Conservation (phyloP, 805 yeast species). For the Ogataea dorogensis region DNA sequence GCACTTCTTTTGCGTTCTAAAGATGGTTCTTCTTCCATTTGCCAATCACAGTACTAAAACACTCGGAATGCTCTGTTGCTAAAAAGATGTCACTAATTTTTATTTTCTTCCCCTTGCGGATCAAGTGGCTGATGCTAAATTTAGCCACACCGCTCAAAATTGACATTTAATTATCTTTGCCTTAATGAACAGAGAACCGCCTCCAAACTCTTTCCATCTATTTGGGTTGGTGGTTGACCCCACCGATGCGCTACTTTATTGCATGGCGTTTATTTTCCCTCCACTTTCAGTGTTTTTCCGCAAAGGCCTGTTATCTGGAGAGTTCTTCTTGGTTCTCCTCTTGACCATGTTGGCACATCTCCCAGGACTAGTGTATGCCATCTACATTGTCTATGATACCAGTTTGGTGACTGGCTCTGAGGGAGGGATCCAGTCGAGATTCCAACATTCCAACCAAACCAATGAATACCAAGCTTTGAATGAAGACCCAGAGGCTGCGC, state of each 20-base stretch:
- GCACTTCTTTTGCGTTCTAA: not conserved
- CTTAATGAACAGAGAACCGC: slow-evolving; percentile 12
- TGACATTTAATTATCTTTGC: not conserved
- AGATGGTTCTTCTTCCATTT: slow-evolving; percentile 2
- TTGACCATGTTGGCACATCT: slow-evolving; percentile 48
- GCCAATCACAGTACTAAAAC: not conserved
- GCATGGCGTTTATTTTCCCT: slow-evolving; percentile 64
- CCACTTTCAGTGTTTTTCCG: slow-evolving; percentile 72
- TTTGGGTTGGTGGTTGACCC: slow-evolving; percentile 22
- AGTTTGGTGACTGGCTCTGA: slow-evolving; percentile 27
- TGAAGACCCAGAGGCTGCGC: slow-evolving; percentile 10
- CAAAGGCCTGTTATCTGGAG: slow-evolving; percentile 57
- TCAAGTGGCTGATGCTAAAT: slow-evolving; percentile 1
- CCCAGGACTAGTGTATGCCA: slow-evolving; percentile 50
- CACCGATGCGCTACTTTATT: slow-evolving; percentile 55
- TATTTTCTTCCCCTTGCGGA: not conserved
- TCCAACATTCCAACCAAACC: not conserved
- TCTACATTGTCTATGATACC: slow-evolving; percentile 42
- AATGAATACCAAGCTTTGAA: slow-evolving; percentile 9
- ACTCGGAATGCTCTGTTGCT: slow-evolving; percentile 4
- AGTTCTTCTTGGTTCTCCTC: slow-evolving; percentile 43
- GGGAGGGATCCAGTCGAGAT: slow-evolving; percentile 19
- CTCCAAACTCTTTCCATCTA: slow-evolving; percentile 18
- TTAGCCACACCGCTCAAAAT: too few relatives aligned
- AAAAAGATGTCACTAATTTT: not conserved